These are phyloP conservation scores for Geosmithia putterillii DNA, from an alignment of 2,329 filamentous ascomycete genomes.

Conservation along the genomic window DNA sequence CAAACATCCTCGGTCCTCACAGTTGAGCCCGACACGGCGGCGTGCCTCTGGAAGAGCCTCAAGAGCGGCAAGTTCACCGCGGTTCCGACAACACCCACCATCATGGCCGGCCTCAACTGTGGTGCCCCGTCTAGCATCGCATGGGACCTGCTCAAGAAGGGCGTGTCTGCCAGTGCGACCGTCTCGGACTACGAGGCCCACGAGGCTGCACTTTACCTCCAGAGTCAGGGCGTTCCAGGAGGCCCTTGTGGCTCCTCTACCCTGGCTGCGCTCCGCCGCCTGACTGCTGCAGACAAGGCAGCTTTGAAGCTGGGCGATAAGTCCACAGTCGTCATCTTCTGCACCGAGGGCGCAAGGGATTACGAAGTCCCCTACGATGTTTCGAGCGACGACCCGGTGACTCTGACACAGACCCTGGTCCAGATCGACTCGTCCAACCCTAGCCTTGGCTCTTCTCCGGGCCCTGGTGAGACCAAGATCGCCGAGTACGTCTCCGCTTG, in stretches of 20 bases:
- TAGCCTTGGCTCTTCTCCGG: constrained; percentile 23
- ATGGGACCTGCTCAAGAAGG: constrained; percentile 45
- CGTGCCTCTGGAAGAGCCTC: constrained; percentile 44
- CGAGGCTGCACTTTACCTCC: constrained; percentile 40
- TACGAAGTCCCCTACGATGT: constrained; percentile 34
- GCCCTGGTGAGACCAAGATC: constrained; percentile 31
- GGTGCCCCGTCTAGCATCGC: constrained; percentile 54
- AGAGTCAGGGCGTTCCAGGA: constrained; percentile 28
- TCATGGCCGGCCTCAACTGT: constrained; percentile 66
- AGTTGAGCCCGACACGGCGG: constrained; percentile 57
- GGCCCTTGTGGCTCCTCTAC: constrained; percentile 53
- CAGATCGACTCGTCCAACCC: constrained; percentile 37
- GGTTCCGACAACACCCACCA: constrained; percentile 46
- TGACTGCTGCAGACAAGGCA: constrained; percentile 21
- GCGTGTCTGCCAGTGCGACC: constrained; percentile 47
- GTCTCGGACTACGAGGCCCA: constrained; percentile 54
- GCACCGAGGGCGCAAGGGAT: constrained; percentile 43
- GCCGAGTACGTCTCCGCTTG: constrained; percentile 34
- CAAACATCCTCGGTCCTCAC: constrained; percentile 34
- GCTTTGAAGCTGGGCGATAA: constrained; percentile 25
- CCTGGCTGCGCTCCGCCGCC: constrained; percentile 41
- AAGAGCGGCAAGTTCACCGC: constrained; percentile 30
- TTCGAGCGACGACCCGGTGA: constrained; percentile 24
- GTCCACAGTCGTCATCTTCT: constrained; percentile 52
- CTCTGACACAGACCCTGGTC: constrained; percentile 29